phyloP scores from a whole-genome alignment of 2,329 filamentous ascomycete genomes.

The Penicillium brasilianum region DNA sequence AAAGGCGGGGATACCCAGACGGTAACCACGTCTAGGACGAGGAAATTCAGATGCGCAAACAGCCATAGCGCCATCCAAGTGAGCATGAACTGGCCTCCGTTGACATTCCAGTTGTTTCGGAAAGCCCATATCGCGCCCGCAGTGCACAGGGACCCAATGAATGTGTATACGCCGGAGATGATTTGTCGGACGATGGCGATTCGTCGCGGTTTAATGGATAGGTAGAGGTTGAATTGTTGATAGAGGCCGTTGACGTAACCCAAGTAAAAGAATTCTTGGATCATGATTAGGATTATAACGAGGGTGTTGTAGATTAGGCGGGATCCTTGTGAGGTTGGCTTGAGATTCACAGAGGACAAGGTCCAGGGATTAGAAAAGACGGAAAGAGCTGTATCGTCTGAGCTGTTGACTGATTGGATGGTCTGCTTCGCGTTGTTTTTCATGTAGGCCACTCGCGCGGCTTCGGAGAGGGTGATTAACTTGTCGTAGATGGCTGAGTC shows the following conservation, averaged over 20 bases:
- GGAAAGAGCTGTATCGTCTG: constrained; percentile 40
- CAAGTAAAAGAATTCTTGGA: constrained; percentile 57
- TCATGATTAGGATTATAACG: constrained; percentile 51
- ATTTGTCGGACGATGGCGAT: constrained; percentile 43
- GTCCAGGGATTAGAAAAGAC: constrained; percentile 48
- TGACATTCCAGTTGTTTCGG: constrained; percentile 47
- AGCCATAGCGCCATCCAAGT: constrained; percentile 54
- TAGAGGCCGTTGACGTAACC: constrained; percentile 53
- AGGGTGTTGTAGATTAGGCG: constrained; percentile 54
- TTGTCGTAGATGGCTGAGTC: constrained; percentile 41
- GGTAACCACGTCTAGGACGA: constrained; percentile 52
- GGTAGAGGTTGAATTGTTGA: constrained; percentile 45
- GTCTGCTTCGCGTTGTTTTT: constrained; percentile 39
- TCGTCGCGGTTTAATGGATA: constrained; percentile 33
- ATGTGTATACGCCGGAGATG: constrained; percentile 45
- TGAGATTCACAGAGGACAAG: constrained; percentile 44
- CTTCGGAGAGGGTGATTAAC: constrained; percentile 41
- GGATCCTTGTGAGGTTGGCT: constrained; percentile 49
- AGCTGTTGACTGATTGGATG: constrained; percentile 29
- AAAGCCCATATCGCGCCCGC: constrained; percentile 54
- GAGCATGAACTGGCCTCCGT: constrained; percentile 48
- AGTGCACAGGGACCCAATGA: constrained; percentile 49
- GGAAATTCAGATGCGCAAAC: constrained; percentile 52
- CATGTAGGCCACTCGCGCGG: constrained; percentile 43
- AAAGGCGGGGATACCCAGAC: constrained; percentile 47